Conservation (phyloP, 805 yeast species). For the Hanseniaspora pseudoguilliermondii region DNA sequence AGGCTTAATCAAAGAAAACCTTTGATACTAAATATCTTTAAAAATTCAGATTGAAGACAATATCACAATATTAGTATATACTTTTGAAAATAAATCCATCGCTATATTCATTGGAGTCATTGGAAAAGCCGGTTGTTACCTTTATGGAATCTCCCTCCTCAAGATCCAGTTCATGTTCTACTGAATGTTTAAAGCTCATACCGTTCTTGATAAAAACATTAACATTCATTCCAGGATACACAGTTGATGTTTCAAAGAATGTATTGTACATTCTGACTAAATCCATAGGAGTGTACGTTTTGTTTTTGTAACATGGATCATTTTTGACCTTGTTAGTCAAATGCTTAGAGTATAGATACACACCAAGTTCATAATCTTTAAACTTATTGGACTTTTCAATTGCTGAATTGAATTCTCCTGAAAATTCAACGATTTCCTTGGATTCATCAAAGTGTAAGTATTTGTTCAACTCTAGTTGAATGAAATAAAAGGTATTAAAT, state of each 20-base stretch:
- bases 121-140: not conserved
- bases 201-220: not conserved
- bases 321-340: not conserved
- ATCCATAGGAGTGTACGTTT: constrained; percentile 1
- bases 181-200: constrained; percentile 8
- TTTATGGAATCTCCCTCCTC: not conserved
- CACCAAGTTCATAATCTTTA: constrained; percentile 1
- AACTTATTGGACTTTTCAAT: not conserved
- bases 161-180: constrained; percentile 7
- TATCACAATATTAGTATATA: not conserved
- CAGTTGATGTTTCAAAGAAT: constrained; percentile 8
- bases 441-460: not conserved
- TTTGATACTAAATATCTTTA: not conserved
- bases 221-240: constrained; percentile 6
- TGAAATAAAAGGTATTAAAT: not conserved
- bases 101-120: not conserved
- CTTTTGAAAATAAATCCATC: constrained; percentile 9
- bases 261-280: not conserved
- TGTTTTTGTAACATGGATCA: not conserved
- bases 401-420: not conserved
- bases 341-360: not conserved
- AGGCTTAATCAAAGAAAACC: not conserved
- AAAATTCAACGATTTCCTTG: not conserved
- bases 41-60: not conserved
- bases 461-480: not conserved